Evolutionary conservation across 2,329 filamentous ascomycete genomes (phyloP), one percentile per base, ranked within the genome.

Genomic region (Pseudocercospora eumusae): DNA sequence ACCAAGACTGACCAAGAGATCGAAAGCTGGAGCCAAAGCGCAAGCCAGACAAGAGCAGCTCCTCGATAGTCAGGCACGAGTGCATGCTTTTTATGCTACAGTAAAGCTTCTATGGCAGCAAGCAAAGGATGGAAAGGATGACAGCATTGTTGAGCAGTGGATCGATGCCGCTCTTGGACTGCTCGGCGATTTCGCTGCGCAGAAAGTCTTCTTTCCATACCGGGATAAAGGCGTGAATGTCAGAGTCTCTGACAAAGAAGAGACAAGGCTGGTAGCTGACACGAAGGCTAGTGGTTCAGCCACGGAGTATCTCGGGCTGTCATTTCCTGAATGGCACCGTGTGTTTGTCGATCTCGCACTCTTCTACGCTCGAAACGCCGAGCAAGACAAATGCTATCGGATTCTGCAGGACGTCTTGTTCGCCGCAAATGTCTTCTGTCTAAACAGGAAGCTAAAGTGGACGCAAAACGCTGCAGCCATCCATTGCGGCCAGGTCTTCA

Each of bases 301-400:
- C 80, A 40, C 76, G 52, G 81, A 83, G 62, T 93, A 92, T 72
- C 88, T 91, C 67, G 90, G 89, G 7, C 90, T 98, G 52, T 80
- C 87, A 0, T 96, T 98, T 72, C 82, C 88, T 61, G 84, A 87
- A 52, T 99, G 95, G 95, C 83, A 97, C 2, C 90, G 96, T 68
- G 83, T 96, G 0, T 96, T 99, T 73, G 83, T 96, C 36, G 90
- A 95, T 71, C 96, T 96, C 73, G 90, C 92, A 2, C 82, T 97
- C 53, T 82, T 88, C 4, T 83, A 95, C 31, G 90, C 92, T 7
- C 84, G 86, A 45, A 79, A 82, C 20, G 87, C 87, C 33, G 85
- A 89, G 53, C 80, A 84, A 13, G 83, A 88, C 45, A 88, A 91
- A 65, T 88, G 91, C 56, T 97, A 96, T 74, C 86, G 88, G 56